These are phyloP conservation scores for Chlorella sp. DNA, from an alignment of 139 green algal species.

Conservation along the genomic window DNA sequence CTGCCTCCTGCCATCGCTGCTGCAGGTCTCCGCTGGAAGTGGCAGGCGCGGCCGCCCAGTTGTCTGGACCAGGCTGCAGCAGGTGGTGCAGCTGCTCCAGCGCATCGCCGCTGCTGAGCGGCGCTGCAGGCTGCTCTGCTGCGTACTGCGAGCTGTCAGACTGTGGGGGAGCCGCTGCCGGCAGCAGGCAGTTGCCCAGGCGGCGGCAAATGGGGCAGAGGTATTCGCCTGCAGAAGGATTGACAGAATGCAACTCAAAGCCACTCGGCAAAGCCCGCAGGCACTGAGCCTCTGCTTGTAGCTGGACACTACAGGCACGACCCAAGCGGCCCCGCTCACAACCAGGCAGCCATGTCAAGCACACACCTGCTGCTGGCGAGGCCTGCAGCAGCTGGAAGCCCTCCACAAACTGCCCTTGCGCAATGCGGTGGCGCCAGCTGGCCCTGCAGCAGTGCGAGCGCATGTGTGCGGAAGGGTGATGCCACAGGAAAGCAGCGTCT, in stretches of 20 bases:
- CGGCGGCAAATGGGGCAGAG: slow-evolving; percentile 38
- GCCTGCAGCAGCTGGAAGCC: slow-evolving; percentile 28
- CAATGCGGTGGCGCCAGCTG: slow-evolving; percentile 15
- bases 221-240: background rate
- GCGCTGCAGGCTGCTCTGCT: background rate
- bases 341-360: background rate
- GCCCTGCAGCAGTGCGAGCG: background rate
- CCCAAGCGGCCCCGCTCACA: background rate
- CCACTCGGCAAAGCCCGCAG: too few relatives aligned
- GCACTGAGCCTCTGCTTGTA: too few relatives aligned
- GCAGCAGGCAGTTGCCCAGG: slow-evolving; percentile 30
- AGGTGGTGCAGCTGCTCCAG: background rate
- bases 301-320: too few relatives aligned
- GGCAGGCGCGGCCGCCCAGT: background rate
- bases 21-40: background rate
- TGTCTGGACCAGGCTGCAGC: background rate
- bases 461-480: background rate
- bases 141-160: background rate
- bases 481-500: background rate
- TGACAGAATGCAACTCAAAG: background rate
- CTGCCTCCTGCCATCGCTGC: background rate
- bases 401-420: slow-evolving; percentile 13
- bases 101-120: background rate
- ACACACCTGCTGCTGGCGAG: background rate
- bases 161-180: background rate